Conservation (phyloP, 768 basidiomycete genomes). For the Calvatia gigantea region DNA sequence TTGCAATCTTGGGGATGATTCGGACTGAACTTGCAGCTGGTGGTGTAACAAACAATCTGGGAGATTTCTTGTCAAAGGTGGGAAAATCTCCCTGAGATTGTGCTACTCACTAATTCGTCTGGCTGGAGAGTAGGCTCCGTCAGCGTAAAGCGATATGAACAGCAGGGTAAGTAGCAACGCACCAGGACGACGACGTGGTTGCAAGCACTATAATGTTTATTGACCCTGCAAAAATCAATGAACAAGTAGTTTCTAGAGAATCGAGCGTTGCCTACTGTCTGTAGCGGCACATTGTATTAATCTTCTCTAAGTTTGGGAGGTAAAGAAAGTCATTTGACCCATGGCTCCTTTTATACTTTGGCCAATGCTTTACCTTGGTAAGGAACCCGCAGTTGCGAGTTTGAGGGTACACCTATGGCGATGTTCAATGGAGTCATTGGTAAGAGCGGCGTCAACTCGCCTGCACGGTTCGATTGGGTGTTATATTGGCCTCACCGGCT, state of each 20-base stretch:
- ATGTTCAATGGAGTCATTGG: constrained; percentile 5
- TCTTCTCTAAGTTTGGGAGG: not conserved
- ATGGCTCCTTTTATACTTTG: not conserved
- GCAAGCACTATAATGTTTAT: not conserved
- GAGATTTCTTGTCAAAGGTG: not conserved
- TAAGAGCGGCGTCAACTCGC: constrained; percentile 1
- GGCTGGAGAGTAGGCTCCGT: not conserved
- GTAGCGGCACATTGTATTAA: constrained; percentile 4
- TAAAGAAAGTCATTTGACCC: not conserved
- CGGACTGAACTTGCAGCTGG: constrained; percentile 12
- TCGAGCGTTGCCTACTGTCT: not conserved
- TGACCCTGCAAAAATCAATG: not conserved
- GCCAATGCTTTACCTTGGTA: not conserved
- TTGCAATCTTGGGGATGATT: constrained; percentile 3
- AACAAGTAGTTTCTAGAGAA: too few relatives aligned
- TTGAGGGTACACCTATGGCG: constrained; percentile 1
- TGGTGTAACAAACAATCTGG: constrained; percentile 7
- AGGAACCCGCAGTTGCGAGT: constrained; percentile 1
- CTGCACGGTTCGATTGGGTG: not conserved
- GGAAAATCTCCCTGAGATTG: not conserved
- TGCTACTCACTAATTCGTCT: not conserved
- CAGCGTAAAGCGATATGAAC: not conserved
- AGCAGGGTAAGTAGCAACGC: not conserved
- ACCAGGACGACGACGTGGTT: constrained; percentile 1
- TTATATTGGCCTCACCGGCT: not conserved